Evolutionary conservation across 78 protist genomes (phyloP), one percentile per base, ranked within the genome.

Genomic region (Dictyostelium capitatum): DNA sequence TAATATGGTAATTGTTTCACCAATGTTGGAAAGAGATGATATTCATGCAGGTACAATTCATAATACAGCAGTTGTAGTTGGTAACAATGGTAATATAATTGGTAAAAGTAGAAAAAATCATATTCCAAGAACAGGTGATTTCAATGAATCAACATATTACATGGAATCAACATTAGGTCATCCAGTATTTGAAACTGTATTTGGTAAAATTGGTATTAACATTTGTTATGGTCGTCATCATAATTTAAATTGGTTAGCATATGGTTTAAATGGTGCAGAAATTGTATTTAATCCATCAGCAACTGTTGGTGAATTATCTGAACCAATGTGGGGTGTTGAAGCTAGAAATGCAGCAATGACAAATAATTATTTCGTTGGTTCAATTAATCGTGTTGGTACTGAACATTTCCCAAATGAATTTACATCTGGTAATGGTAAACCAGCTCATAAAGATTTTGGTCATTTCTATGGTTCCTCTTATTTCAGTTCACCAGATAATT

Each of bases 191-290:
- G 98, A 98, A 53, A 97, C 98, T 14, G 69, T 46, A 12, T 98
- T 28, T 77, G 98, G 98, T 5, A 73, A 81, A 50, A 97, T 98
- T 65, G 99, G 96, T 23, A 72, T 98, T 78, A 97, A 97, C 90
- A 98, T 98, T 46, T 98, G 99, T 85, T 98, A 98, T 82, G 99
- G 99, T 30, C 94, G 99, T 41, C 99, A 98, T 85, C 98, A 97
- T 69, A 97, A 98, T 28, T 95, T 97, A 65, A 97, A 98, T 80
- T 97, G 99, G 98, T 20, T 80, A 57, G 89, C 90, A 53, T 96
- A 94, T 47, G 98, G 98, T 37, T 67, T 97, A 46, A 98, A 98
- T 82, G 98, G 98, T 17, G 97, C 98, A 0, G 98, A 98, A 46
- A 98, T 98, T 25, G 97, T 97, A 2, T 98, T 98, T 84, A 98